Evolutionary conservation across 495 filamentous ascomycete species (phyloP).

Genomic region (Neurospora africana): DNA sequence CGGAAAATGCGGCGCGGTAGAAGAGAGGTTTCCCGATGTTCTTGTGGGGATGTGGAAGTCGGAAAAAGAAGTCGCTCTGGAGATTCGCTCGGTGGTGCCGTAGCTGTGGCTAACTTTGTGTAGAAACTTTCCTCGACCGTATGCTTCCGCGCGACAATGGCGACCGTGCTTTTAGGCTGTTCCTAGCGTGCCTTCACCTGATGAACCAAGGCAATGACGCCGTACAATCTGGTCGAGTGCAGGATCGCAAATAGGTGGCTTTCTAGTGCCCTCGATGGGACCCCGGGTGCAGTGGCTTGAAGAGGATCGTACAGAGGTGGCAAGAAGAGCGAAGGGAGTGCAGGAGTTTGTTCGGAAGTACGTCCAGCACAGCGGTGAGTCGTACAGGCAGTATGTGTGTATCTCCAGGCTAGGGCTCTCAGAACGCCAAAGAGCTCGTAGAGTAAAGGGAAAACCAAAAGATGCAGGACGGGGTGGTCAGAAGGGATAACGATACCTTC

Average conservation of each 20-base stretch:
- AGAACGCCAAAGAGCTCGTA: constrained; percentile 1
- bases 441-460: constrained; percentile 1
- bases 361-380: constrained; percentile 10
- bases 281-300: constrained; percentile 15
- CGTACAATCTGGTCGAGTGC: constrained; percentile 12
- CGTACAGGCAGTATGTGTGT: constrained; percentile 12
- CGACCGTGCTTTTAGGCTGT: not conserved
- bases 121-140: not conserved
- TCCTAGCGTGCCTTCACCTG: constrained; percentile 6
- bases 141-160: not conserved
- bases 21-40: not conserved
- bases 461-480: constrained; percentile 1
- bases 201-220: constrained; percentile 11
- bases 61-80: not conserved
- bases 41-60: not conserved
- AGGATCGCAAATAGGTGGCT: constrained; percentile 14
- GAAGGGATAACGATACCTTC: constrained; percentile 19
- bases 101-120: not conserved
- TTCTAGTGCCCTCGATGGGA: constrained; percentile 16
- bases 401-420: constrained; percentile 2
- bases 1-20: not conserved
- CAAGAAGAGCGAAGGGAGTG: constrained; percentile 5
- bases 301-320: constrained; percentile 16
- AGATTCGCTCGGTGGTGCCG: not conserved
- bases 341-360: constrained; percentile 4